Percentiles rank a stretch among this genome's conserved stretches.
These are phyloP conservation scores for Moniliophthora roreri DNA, from an alignment of 1,284 basidiomycete genomes.

Conservation along the genomic window DNA sequence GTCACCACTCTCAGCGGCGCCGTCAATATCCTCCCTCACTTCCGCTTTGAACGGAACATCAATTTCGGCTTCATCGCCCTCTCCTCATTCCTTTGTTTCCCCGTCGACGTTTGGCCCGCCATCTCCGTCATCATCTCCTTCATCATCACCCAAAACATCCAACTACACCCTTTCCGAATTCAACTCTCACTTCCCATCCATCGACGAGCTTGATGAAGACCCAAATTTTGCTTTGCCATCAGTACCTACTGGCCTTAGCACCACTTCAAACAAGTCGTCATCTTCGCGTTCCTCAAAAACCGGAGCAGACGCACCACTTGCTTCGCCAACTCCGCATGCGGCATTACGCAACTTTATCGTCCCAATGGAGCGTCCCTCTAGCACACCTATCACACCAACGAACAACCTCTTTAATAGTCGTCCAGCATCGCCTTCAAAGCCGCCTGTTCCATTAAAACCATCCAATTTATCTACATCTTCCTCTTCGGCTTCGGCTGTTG, in stretches of 20 bases:
- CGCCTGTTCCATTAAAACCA: conserved; percentile 42
- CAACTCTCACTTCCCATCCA: conserved; percentile 64
- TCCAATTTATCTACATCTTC: conserved; percentile 39
- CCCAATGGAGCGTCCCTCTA: conserved; percentile 68
- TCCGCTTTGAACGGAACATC: conserved; percentile 20
- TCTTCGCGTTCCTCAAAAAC: conserved; percentile 29
- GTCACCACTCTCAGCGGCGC: conserved; percentile 24
- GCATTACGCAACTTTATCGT: conserved; percentile 17
- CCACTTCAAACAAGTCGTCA: conserved; percentile 24
- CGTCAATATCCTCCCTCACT: conserved; percentile 28
- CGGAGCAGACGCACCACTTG: conserved; percentile 17
- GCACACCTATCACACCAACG: conserved; percentile 67
- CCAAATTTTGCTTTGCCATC: conserved; percentile 47
- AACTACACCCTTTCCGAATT: conserved; percentile 52
- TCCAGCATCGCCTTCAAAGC: conserved; percentile 46
- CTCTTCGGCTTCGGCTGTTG: conserved; percentile 21
- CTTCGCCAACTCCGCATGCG: conserved; percentile 12
- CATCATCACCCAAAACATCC: conserved; percentile 44
- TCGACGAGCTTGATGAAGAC: conserved; percentile 70
- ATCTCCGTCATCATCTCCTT: conserved; percentile 64
- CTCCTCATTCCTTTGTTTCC: conserved; percentile 60
- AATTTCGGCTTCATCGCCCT: conserved; percentile 42
- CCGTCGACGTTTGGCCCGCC: conserved; percentile 70
- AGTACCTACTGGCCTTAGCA: conserved; percentile 39
- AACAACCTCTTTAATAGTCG: conserved; percentile 57